Evolutionary conservation across 371 early-diverging fungal genomes (phyloP).

Genomic region (Mycotypha africana): DNA sequence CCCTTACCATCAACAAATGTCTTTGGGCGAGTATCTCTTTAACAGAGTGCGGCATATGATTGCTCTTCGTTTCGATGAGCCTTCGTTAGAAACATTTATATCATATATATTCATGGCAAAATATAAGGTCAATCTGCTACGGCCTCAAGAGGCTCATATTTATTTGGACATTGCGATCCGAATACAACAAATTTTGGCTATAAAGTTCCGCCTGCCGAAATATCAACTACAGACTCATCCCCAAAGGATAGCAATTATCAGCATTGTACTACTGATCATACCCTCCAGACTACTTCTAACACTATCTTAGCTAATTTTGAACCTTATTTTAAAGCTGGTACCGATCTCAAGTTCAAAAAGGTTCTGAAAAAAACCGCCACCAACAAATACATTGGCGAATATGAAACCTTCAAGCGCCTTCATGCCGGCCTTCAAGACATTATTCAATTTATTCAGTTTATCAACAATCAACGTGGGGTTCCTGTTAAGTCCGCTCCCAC

Average conservation of each 20-base stretch:
- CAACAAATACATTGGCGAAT: constrained; percentile 10
- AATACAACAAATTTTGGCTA: constrained; percentile 22
- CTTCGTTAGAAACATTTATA: constrained; percentile 22
- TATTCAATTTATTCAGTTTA: constrained; percentile 14
- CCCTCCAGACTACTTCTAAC: neutral
- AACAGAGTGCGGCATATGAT: constrained; percentile 15
- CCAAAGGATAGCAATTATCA: no score
- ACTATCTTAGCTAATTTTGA: neutral
- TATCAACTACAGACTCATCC: no score
- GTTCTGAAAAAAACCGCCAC: no score
- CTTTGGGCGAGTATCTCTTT: constrained; percentile 16
- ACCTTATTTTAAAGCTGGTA: neutral
- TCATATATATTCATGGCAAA: constrained; percentile 23
- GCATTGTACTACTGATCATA: no score
- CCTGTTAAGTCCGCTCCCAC: constrained; percentile 2
- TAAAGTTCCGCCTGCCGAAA: neutral
- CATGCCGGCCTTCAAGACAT: constrained; percentile 15
- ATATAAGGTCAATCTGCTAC: constrained; percentile 29
- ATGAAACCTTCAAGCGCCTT: constrained; percentile 29
- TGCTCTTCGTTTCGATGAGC: constrained; percentile 25
- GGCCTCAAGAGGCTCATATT: constrained; percentile 21
- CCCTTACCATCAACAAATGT: constrained; percentile 20
- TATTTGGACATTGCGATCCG: constrained; percentile 32
- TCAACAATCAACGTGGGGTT: constrained; percentile 25
- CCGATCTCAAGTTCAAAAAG: no score